Base-by-base conservation (phyloP, 228 moss, liverwort and hornwort genomes). In the Sphagnum fallax region DNA sequence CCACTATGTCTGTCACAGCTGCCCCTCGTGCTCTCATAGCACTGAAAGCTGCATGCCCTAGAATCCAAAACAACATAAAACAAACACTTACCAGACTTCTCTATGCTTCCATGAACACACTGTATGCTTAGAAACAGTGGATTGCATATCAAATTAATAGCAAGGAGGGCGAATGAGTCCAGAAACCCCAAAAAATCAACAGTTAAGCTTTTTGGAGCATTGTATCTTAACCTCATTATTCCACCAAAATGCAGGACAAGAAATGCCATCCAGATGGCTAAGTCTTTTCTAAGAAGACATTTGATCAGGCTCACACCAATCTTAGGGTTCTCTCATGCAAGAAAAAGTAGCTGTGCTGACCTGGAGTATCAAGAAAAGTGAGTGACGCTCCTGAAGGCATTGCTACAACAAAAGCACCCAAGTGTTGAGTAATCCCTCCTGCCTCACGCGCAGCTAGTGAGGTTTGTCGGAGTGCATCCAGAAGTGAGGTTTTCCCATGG, bases 21-120 rank as follows among this genome's bases (percentile, higher is more conserved):
- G 93, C 91, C 57, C 96, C 96, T 68, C 96, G 90, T 69, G 92
- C 92, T 70, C 96, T 89, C 96, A 96, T 96, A 67, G 92, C 78
- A 76, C 89, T 91, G 50, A 95, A 95, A 9, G 95, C 95, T 0
- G 96, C 92, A 71, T 96, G 96, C 32, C 96, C 86, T 65, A 13
- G 48, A 8, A 49, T 47, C 49, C 65, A 65, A 65, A 13, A 16
- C 16, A 62, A 16, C 62, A 14, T 8, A 16, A 62, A 13, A 57
- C 9, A 4, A 16, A 47, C 4, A 4, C 4, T 62, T 62, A 16
- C 8, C 13, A 16, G 15, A 62, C 8, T 7, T 47, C 32, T 57
- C 10, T 57, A 57, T 4, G 4, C 55, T 57, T 57, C 10, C 55
- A 57, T 57, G 55, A 13, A 57, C 32, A 32, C 32, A 32, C 32